These are phyloP conservation scores for Xylaria palmicola DNA, from an alignment of 495 filamentous ascomycete species.

Conservation along the genomic window DNA sequence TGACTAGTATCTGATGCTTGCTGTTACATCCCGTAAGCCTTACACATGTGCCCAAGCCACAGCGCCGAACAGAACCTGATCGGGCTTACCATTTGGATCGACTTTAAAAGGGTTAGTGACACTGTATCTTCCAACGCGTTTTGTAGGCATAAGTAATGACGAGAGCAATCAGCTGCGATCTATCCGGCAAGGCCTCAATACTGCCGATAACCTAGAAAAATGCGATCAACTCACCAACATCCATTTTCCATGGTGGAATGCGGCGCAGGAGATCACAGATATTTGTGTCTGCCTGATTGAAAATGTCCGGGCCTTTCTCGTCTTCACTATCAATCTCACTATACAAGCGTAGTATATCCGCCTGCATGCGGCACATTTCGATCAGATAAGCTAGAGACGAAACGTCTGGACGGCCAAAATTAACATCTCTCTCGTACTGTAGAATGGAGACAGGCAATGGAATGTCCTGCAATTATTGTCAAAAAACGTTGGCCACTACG, in stretches of 20 bases:
- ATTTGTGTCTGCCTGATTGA: slow-evolving; percentile 60
- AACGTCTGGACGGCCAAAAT: slow-evolving; percentile 46
- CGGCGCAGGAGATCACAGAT: slow-evolving; percentile 69
- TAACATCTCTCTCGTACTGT: slow-evolving; percentile 59
- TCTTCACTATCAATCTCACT: slow-evolving; percentile 19
- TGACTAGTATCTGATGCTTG: slow-evolving; percentile 51
- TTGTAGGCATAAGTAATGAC: background rate
- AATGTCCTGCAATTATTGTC: slow-evolving; percentile 43
- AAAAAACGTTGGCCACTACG: background rate
- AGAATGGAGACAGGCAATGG: slow-evolving; percentile 51
- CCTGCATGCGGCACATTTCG: slow-evolving; percentile 53
- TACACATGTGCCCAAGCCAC: slow-evolving; percentile 34
- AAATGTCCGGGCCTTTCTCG: slow-evolving; percentile 26
- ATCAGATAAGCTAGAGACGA: slow-evolving; percentile 66
- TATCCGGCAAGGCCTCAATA: background rate
- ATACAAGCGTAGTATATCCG: slow-evolving; percentile 54
- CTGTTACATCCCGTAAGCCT: slow-evolving; percentile 2
- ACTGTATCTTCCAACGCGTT: background rate
- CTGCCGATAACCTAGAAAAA: background rate
- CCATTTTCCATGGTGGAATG: slow-evolving; percentile 63
- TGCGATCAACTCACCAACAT: slow-evolving; percentile 36
- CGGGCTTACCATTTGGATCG: slow-evolving; percentile 58
- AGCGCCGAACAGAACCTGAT: slow-evolving; percentile 75
- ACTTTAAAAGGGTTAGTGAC: slow-evolving; percentile 27
- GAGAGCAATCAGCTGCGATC: background rate